Evolutionary conservation across 345 rosid species (phyloP).

Genomic region (Arabidopsis arenosa): DNA sequence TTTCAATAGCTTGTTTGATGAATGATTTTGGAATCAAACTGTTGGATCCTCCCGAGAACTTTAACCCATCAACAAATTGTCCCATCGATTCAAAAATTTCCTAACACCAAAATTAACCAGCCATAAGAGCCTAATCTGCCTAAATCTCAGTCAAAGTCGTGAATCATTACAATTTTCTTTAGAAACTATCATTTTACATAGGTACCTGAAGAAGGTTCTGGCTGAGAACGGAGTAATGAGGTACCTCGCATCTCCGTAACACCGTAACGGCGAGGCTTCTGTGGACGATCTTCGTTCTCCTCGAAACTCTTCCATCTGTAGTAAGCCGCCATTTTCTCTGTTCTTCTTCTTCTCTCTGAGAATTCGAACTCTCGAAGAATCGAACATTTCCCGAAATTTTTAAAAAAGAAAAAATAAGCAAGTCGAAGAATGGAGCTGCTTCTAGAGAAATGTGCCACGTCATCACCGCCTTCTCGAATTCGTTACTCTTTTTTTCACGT

Average conservation of each 20-base stretch:
- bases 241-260: constrained; percentile 93
- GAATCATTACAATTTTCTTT: background rate
- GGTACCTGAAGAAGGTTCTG: constrained; percentile 68
- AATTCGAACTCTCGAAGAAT: constrained; percentile 9
- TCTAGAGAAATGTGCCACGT: constrained; percentile 54
- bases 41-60: constrained; percentile 85
- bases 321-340: constrained; percentile 52
- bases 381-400: background rate
- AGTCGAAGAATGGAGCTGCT: constrained; percentile 50
- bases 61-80: constrained; percentile 85
- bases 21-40: constrained; percentile 80
- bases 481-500: background rate
- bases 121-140: background rate
- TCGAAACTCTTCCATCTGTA: constrained; percentile 78
- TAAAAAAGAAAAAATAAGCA: background rate
- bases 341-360: constrained; percentile 2
- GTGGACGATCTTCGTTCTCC: constrained; percentile 86
- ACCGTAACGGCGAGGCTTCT: constrained; percentile 88
- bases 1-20: constrained; percentile 64
- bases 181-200: background rate
- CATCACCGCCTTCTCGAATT: constrained; percentile 13
- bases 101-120: constrained; percentile 44
- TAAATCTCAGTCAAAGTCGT: background rate
- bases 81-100: constrained; percentile 88
- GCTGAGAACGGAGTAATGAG: constrained; percentile 66